Evolutionary conservation across 768 basidiomycete genomes (phyloP).

Genomic region (Agaricus sinodeliciosus): DNA sequence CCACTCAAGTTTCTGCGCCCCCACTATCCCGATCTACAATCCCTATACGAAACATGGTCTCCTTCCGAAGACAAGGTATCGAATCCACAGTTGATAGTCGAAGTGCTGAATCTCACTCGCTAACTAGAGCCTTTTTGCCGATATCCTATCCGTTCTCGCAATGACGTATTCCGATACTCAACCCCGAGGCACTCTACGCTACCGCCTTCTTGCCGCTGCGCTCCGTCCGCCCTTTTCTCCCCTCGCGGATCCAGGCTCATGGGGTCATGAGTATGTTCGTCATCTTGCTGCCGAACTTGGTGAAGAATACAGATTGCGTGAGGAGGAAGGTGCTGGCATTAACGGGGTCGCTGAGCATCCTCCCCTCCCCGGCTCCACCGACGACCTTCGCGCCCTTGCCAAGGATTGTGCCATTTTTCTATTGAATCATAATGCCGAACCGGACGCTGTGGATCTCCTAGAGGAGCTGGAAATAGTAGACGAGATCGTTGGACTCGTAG

Average conservation of each 20-base stretch:
- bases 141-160: slow-evolving; percentile 95
- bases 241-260: slow-evolving; percentile 85
- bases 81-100: neutral
- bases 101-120: slow-evolving; percentile 12
- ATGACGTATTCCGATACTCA: slow-evolving; percentile 99
- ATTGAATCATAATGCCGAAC: slow-evolving; percentile 91
- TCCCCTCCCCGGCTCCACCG: slow-evolving; percentile 51
- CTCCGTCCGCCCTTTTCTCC: slow-evolving; percentile 58
- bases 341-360: slow-evolving; percentile 18
- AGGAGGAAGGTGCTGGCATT: slow-evolving; percentile 32
- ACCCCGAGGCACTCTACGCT: slow-evolving; percentile 91
- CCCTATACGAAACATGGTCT: slow-evolving; percentile 76
- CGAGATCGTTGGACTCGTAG: slow-evolving; percentile 70
- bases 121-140: slow-evolving; percentile 82
- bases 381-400: slow-evolving; percentile 72
- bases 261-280: slow-evolving; percentile 99
- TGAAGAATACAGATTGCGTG: slow-evolving; percentile 79
- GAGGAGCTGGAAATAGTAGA: slow-evolving; percentile 90
- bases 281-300: slow-evolving; percentile 96
- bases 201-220: slow-evolving; percentile 78
- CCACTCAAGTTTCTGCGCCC: slow-evolving; percentile 97
- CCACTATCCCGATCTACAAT: slow-evolving; percentile 83
- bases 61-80: slow-evolving; percentile 71
- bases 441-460: slow-evolving; percentile 93
- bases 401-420: slow-evolving; percentile 86